phyloP scores from a whole-genome alignment of 1,139 yeast species.

The Petasospora fabianii region DNA sequence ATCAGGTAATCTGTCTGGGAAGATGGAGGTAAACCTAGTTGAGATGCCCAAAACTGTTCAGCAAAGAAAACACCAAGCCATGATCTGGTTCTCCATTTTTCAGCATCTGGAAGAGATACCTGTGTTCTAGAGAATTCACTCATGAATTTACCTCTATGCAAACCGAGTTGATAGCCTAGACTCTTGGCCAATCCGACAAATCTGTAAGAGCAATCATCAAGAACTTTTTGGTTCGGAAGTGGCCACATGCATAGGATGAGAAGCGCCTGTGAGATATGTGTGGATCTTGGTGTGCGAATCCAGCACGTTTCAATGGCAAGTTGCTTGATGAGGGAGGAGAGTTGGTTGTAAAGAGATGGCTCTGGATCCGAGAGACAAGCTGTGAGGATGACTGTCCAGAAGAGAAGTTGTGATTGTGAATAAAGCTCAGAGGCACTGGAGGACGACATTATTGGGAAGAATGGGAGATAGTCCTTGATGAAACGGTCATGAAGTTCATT shows the following conservation, averaged over 20 bases:
- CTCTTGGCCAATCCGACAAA: constrained; percentile 85
- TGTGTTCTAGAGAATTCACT: constrained; percentile 90
- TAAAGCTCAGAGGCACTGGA: constrained; percentile 73
- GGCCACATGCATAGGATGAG: constrained; percentile 88
- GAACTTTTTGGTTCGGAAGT: constrained; percentile 84
- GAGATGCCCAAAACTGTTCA: constrained; percentile 90
- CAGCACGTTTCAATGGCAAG: constrained; percentile 91
- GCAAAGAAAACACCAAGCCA: constrained; percentile 88
- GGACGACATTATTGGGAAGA: constrained; percentile 73
- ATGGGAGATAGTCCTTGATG: constrained; percentile 65
- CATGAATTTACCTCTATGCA: constrained; percentile 89
- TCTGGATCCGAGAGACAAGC: constrained; percentile 86
- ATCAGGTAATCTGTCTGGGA: constrained; percentile 79
- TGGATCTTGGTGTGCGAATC: constrained; percentile 89
- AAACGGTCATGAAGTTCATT: constrained; percentile 68
- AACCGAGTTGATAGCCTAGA: constrained; percentile 82
- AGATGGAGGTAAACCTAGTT: constrained; percentile 83
- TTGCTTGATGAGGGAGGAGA: constrained; percentile 78
- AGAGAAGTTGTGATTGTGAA: constrained; percentile 76
- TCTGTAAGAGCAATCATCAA: constrained; percentile 89
- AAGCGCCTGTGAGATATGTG: constrained; percentile 89
- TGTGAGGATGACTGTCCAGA: constrained; percentile 88
- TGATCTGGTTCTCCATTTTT: constrained; percentile 89
- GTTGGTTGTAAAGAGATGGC: constrained; percentile 72
- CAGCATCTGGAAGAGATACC: constrained; percentile 84